Percentiles rank a stretch among this genome's conserved stretches.
phyloP scores from a whole-genome alignment of 2,329 filamentous ascomycete species.

The Trichoderma arundinaceum region DNA sequence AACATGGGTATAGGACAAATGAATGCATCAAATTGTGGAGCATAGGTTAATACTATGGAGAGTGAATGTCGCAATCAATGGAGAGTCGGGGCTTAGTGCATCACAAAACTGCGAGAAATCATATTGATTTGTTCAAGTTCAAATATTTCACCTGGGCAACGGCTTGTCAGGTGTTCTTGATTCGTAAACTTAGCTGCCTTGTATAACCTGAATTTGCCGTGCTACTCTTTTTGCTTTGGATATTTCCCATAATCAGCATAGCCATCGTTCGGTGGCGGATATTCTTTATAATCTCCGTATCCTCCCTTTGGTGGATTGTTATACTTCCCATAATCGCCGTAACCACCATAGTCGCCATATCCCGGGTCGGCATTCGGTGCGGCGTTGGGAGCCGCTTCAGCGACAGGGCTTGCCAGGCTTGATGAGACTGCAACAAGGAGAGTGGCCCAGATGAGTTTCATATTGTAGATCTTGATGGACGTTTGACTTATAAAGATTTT shows the following conservation, averaged over 20 bases:
- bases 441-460: conserved; percentile 42
- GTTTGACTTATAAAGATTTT: neutral
- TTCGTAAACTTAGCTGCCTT: neutral
- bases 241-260: conserved; percentile 24
- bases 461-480: conserved; percentile 32
- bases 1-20: too few species aligned
- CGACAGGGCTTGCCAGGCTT: conserved; percentile 38
- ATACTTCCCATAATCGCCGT: conserved; percentile 22
- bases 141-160: neutral
- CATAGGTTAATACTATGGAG: too few species aligned
- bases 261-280: conserved; percentile 17
- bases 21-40: too few species aligned
- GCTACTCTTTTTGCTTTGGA: neutral
- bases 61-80: too few species aligned
- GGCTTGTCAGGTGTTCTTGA: neutral
- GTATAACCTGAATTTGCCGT: neutral
- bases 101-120: too few species aligned
- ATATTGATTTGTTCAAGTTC: too few species aligned
- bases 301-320: conserved; percentile 22
- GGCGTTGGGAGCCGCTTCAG: conserved; percentile 31
- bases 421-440: conserved; percentile 39
- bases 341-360: conserved; percentile 18
- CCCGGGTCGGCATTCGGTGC: conserved; percentile 1
- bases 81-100: too few species aligned
- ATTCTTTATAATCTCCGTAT: conserved; percentile 7